These are phyloP conservation scores for Fomitopsis palustris DNA, from an alignment of 1,284 basidiomycete genomes.

Conservation along the genomic window DNA sequence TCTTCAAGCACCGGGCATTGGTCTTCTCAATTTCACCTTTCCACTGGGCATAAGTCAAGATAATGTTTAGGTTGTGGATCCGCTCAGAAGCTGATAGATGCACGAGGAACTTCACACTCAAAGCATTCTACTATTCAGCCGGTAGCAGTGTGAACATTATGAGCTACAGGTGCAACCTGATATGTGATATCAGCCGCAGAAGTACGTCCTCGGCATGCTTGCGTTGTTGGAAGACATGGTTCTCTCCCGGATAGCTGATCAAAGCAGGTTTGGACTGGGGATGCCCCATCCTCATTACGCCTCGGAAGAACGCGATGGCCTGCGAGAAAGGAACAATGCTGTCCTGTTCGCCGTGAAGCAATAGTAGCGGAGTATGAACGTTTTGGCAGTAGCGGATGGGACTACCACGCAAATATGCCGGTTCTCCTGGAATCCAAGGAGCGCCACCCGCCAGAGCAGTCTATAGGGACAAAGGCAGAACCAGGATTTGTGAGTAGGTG, in stretches of 20 bases:
- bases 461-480: background rate
- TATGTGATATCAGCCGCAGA: background rate
- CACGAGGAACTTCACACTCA: too few relatives aligned
- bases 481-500: too few relatives aligned
- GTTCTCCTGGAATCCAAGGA: constrained; percentile 2
- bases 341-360: constrained; percentile 10
- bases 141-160: background rate
- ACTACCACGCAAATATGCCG: constrained; percentile 3
- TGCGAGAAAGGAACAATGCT: constrained; percentile 5
- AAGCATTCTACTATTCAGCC: too few relatives aligned
- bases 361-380: constrained; percentile 2
- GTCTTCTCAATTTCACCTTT: too few relatives aligned
- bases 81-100: too few relatives aligned
- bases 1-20: too few relatives aligned
- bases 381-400: constrained; percentile 4
- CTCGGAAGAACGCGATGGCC: constrained; percentile 7
- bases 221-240: constrained; percentile 6
- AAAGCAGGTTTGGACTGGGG: background rate
- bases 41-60: too few relatives aligned
- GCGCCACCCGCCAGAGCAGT: constrained; percentile 3
- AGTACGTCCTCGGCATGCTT: constrained; percentile 8
- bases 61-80: too few relatives aligned
- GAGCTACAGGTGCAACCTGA: background rate
- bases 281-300: background rate
- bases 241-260: constrained; percentile 8